phyloP scores from a whole-genome alignment of 2,329 filamentous ascomycete species.

The Fragosphaeria purpurea region DNA sequence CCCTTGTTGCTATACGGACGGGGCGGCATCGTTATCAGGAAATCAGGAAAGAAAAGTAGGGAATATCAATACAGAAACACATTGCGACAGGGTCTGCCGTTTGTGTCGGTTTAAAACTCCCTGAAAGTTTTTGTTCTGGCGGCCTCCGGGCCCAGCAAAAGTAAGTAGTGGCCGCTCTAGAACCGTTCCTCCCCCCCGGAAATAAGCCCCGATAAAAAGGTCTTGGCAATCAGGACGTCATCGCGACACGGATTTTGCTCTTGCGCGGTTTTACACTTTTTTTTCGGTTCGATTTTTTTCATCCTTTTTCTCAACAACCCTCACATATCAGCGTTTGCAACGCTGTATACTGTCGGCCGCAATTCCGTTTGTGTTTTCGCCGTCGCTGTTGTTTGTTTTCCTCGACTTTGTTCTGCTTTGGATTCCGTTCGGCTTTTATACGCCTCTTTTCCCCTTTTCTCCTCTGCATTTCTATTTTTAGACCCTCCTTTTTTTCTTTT shows the following conservation, averaged over 20 bases:
- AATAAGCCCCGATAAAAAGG: background rate
- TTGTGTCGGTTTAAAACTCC: background rate
- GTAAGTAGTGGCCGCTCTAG: constrained; percentile 4
- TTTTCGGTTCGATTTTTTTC: too few relatives aligned
- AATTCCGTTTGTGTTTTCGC: too few relatives aligned
- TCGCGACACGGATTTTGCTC: background rate
- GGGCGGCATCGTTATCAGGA: too few relatives aligned
- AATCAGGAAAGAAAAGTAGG: too few relatives aligned
- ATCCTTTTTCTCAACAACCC: too few relatives aligned
- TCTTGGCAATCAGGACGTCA: constrained; percentile 7
- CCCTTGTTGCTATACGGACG: too few relatives aligned
- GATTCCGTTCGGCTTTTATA: background rate
- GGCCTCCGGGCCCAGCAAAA: constrained; percentile 12
- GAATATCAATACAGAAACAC: too few relatives aligned
- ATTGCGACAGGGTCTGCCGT: too few relatives aligned
- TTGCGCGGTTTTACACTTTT: background rate
- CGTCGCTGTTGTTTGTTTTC: too few relatives aligned
- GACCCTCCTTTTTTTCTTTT: background rate
- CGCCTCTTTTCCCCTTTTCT: constrained; percentile 1
- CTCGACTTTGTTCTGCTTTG: too few relatives aligned
- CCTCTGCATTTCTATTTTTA: constrained; percentile 7
- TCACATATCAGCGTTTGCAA: too few relatives aligned
- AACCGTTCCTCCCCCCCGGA: background rate
- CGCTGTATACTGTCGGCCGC: too few relatives aligned
- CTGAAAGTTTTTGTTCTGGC: constrained; percentile 7